These are phyloP conservation scores for Pythium scleroteichum DNA, from an alignment of 352 stramenopile species.

Conservation along the genomic window DNA sequence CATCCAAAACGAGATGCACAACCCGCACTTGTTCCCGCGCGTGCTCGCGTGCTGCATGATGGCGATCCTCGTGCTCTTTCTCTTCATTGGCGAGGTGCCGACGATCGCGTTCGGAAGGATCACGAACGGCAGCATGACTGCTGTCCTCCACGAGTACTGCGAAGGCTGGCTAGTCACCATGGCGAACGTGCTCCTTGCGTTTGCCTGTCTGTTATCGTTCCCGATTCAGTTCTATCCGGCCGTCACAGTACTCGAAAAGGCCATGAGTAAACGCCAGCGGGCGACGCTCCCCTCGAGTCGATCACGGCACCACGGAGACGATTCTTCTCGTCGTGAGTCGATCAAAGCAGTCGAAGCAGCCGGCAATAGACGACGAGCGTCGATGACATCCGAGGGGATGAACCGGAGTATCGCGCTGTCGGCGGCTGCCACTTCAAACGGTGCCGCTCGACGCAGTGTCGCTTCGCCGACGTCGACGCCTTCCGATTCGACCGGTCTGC, in stretches of 20 bases:
- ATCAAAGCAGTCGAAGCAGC: conserved; percentile 31
- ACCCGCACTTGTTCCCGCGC: conserved; percentile 54
- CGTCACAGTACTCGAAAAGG: conserved; percentile 69
- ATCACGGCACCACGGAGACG: conserved; percentile 24
- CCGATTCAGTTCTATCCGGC: conserved; percentile 83
- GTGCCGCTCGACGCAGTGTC: conserved; percentile 1
- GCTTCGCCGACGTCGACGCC: neutral
- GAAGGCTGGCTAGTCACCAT: conserved; percentile 65
- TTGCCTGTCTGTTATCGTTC: conserved; percentile 76
- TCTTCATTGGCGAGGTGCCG: conserved; percentile 71
- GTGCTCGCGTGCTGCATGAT: conserved; percentile 64
- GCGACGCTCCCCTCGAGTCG: conserved; percentile 23
- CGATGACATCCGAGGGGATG: conserved; percentile 29
- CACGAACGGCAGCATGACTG: conserved; percentile 78
- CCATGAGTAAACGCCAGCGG: conserved; percentile 42
- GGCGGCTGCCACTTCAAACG: neutral
- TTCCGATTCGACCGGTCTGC: conserved; percentile 3
- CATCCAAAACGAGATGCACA: conserved; percentile 77
- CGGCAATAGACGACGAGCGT: conserved; percentile 33
- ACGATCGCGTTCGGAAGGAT: conserved; percentile 71
- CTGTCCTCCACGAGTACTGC: conserved; percentile 71
- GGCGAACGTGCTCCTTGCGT: conserved; percentile 68
- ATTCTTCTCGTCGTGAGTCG: conserved; percentile 18
- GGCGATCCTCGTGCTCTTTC: conserved; percentile 70
- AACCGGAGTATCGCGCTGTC: conserved; percentile 20